Evolutionary conservation across 495 filamentous ascomycete genomes (phyloP).

Genomic region (Penicillium waksmanii): DNA sequence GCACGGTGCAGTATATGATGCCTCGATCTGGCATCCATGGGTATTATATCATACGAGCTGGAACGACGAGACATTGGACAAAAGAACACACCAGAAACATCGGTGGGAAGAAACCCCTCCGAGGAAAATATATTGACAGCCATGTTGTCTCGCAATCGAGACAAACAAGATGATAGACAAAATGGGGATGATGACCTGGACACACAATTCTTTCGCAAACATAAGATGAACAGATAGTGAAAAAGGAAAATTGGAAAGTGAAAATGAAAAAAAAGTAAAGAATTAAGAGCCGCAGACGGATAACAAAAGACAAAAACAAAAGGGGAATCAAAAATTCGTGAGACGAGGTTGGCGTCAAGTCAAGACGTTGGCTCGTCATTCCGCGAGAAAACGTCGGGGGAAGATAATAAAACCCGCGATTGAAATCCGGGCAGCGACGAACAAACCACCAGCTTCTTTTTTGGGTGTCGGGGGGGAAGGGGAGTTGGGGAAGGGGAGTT

Average conservation of each 20-base stretch:
- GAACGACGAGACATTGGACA: background rate
- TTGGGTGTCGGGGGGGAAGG: background rate
- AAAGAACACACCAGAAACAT: constrained; percentile 7
- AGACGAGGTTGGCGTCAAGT: constrained; percentile 50
- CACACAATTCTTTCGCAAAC: constrained; percentile 28
- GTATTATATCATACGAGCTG: background rate
- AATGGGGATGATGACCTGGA: constrained; percentile 21
- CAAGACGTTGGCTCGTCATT: constrained; percentile 31
- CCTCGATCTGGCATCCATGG: background rate
- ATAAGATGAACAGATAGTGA: constrained; percentile 13
- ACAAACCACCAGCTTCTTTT: constrained; percentile 3
- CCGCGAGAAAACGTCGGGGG: constrained; percentile 27
- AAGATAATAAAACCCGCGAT: constrained; percentile 4
- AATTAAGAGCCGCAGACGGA: constrained; percentile 21
- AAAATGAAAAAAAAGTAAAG: background rate
- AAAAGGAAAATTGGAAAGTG: constrained; percentile 18
- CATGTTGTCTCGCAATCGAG: constrained; percentile 26
- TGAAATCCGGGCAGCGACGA: background rate
- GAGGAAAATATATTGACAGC: constrained; percentile 37
- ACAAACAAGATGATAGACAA: constrained; percentile 29
- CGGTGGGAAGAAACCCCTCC: constrained; percentile 18
- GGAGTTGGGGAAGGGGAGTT: background rate
- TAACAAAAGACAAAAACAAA: constrained; percentile 41
- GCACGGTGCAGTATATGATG: background rate
- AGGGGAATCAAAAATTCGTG: constrained; percentile 54